These are phyloP conservation scores for Tausonia pullulans DNA, from an alignment of 1,284 basidiomycete species.

Conservation along the genomic window DNA sequence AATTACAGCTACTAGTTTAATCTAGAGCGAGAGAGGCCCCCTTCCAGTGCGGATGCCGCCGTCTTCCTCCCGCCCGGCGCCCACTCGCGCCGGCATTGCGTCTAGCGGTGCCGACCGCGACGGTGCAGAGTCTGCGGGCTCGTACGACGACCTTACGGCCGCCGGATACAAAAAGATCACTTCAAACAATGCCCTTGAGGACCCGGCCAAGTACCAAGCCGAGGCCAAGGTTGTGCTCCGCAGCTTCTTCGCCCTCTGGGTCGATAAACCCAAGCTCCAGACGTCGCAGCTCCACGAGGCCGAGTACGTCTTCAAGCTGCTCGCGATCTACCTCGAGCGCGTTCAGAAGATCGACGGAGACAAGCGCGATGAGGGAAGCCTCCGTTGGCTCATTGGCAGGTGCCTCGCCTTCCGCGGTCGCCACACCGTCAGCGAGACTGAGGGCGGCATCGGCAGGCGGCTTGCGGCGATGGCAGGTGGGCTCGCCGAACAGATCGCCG, in stretches of 20 bases:
- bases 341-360: neutral
- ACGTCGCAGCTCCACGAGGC: neutral
- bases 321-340: neutral
- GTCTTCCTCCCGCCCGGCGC: neutral
- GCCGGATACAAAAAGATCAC: neutral
- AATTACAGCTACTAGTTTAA: too few relatives aligned
- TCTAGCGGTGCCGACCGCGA: neutral
- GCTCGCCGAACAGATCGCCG: neutral
- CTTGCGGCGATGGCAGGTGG: neutral
- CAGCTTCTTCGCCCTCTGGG: constrained; percentile 11
- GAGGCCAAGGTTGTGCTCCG: constrained; percentile 6
- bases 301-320: constrained; percentile 8
- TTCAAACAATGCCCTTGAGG: neutral
- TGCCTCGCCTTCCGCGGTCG: neutral
- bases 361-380: neutral
- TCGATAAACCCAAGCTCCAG: neutral
- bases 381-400: constrained; percentile 3
- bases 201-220: neutral
- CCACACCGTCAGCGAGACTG: neutral
- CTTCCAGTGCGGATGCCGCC: neutral
- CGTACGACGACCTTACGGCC: neutral
- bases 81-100: neutral
- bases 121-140: neutral
- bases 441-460: neutral
- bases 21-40: neutral